Percentiles rank a stretch among this genome's conserved stretches.
Conservation (phyloP, 2,329 filamentous ascomycete species). For the Cryphonectria carpinicola region DNA sequence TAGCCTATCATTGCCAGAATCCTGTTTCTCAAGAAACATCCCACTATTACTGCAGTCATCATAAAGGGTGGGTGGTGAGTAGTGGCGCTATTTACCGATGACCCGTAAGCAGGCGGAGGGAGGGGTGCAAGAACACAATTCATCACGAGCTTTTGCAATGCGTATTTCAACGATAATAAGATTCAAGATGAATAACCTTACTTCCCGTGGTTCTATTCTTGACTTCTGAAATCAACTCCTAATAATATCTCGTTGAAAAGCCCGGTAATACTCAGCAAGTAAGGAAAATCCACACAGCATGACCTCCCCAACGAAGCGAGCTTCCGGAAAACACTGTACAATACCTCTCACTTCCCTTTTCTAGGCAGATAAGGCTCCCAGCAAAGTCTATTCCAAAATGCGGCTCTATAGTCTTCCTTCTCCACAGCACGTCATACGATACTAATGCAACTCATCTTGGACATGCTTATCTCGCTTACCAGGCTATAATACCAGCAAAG, state of each 20-base stretch:
- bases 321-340: background rate
- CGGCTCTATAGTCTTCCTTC: background rate
- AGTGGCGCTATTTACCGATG: background rate
- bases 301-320: background rate
- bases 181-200: background rate
- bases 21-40: background rate
- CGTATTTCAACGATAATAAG: background rate
- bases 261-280: background rate
- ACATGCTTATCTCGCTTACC: background rate
- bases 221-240: background rate
- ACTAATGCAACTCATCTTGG: background rate
- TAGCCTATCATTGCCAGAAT: background rate
- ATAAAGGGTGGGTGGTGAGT: background rate
- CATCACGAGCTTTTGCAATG: background rate
- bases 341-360: background rate
- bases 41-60: background rate
- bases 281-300: background rate
- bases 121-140: background rate
- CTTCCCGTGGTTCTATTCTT: background rate
- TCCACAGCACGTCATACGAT: slow-evolving; percentile 1
- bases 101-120: background rate
- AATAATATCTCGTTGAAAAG: background rate
- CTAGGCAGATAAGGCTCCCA: background rate
- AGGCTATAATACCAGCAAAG: background rate
- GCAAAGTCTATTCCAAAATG: background rate